Conservation (phyloP, 495 filamentous ascomycete species). For the Rostrohypoxylon terebratum region DNA sequence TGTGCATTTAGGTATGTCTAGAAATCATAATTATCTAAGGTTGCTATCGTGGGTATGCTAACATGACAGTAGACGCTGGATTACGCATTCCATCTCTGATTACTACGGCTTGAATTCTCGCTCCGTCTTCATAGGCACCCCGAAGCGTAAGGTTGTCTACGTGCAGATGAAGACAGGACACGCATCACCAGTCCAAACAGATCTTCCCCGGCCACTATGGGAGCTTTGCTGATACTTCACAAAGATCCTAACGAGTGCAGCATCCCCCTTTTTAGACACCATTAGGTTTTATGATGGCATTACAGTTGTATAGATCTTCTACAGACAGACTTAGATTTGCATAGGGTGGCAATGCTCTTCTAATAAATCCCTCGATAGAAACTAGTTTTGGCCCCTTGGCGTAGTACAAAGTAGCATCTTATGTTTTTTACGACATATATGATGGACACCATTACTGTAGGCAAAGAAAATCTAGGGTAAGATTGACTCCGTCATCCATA, state of each 20-base stretch:
- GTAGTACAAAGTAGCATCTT: neutral
- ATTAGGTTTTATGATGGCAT: constrained; percentile 18
- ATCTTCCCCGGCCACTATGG: constrained; percentile 71
- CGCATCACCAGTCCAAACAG: constrained; percentile 43
- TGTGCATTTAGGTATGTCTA: constrained; percentile 81
- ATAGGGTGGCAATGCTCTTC: neutral
- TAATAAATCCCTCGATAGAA: neutral
- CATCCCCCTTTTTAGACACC: neutral
- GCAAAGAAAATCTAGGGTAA: neutral
- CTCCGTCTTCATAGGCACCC: constrained; percentile 80
- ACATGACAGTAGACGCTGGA: constrained; percentile 75
- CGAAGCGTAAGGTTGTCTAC: constrained; percentile 85
- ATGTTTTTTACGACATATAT: neutral
- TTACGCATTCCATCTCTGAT: constrained; percentile 89
- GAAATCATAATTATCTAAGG: constrained; percentile 19
- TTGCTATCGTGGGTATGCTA: constrained; percentile 39
- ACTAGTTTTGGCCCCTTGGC: neutral
- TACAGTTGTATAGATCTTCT: neutral
- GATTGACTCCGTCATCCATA: neutral
- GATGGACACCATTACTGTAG: neutral
- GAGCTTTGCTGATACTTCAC: constrained; percentile 63
- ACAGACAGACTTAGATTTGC: constrained; percentile 9
- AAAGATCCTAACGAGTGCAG: neutral
- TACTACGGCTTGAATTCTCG: constrained; percentile 94
- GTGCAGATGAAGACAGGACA: constrained; percentile 63